Base-by-base conservation (phyloP, 768 basidiomycete genomes). In the Mycena pura region DNA sequence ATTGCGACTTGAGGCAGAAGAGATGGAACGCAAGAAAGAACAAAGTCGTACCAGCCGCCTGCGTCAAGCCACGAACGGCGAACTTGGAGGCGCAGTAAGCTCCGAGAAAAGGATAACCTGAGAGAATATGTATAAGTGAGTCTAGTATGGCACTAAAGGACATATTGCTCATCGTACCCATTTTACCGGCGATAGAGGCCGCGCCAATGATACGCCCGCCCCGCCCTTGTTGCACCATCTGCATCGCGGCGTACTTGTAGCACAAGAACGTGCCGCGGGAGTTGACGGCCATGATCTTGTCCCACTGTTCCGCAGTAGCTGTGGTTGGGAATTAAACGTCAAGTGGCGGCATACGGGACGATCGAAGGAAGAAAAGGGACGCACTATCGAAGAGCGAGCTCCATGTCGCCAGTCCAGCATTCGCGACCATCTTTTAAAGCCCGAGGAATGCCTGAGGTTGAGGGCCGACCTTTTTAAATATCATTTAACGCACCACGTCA, bases 141-240 rank as follows among this genome's bases (percentile, higher is more conserved):
- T 5, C 6, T 8, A 15, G 32, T 9, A 13, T 11, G 5, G 21
- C 22, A 24, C 6, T 1, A 29, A 9, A 2, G 19, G 8, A 9
- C 31, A 13, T 40, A 46, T 52, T 61, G 56, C 43, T 48, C 38
- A 67, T 69, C 17, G 56, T n/a, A n/a, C n/a, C n/a, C n/a, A n/a
- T n/a, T n/a, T n/a, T n/a, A n/a, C n/a, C 68, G 31, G 25, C 25
- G 17, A 62, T 17, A 1, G 64, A 70, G 22, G 63, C 58, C 0
- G 68, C 66, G 43, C 77, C 80, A 21, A 81, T 69, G 3, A 80
- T 76, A 4, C 77, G 60, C 1, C 80, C 77, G 2, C 77, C 76
- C 3, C 66, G 63, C 0, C 78, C 77, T 60, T 77, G 79, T 39
- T 64, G 63, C 53, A 81, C 70, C 75, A 81, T 76, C 55, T 79